Evolutionary conservation across 805 yeast species (phyloP).

Genomic region (Maudiozyma bulderi): DNA sequence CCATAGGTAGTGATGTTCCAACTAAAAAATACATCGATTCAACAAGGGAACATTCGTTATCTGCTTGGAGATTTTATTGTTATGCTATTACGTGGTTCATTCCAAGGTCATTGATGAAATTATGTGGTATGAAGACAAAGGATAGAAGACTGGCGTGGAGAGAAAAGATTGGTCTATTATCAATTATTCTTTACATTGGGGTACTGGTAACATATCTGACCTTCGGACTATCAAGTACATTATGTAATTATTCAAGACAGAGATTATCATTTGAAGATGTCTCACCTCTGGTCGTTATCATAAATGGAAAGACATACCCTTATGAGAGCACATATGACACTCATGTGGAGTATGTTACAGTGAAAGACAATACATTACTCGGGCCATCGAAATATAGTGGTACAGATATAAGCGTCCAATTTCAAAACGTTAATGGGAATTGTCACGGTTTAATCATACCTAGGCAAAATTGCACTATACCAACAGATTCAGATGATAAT

Average conservation of each 20-base stretch:
- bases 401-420: slow-evolving; percentile 69
- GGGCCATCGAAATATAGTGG: slow-evolving; percentile 89
- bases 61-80: slow-evolving; percentile 74
- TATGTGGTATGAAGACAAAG: slow-evolving; percentile 69
- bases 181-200: slow-evolving; percentile 66
- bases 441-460: slow-evolving; percentile 74
- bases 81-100: slow-evolving; percentile 84
- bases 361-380: not conserved
- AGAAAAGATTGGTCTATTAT: slow-evolving; percentile 79
- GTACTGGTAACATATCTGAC: slow-evolving; percentile 76
- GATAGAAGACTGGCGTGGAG: slow-evolving; percentile 95
- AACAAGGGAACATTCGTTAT: slow-evolving; percentile 16
- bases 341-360: not conserved
- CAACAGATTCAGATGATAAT: slow-evolving; percentile 47
- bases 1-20: not conserved
- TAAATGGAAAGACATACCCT: slow-evolving; percentile 69
- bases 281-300: slow-evolving; percentile 30
- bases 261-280: slow-evolving; percentile 5
- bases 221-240: slow-evolving; percentile 81
- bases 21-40: not conserved
- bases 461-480: slow-evolving; percentile 60
- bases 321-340: not conserved
- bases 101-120: slow-evolving; percentile 47
- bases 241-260: slow-evolving; percentile 43
- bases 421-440: slow-evolving; percentile 87